phyloP scores from a whole-genome alignment of 495 filamentous ascomycete genomes.

The Cudoniella acicularis region DNA sequence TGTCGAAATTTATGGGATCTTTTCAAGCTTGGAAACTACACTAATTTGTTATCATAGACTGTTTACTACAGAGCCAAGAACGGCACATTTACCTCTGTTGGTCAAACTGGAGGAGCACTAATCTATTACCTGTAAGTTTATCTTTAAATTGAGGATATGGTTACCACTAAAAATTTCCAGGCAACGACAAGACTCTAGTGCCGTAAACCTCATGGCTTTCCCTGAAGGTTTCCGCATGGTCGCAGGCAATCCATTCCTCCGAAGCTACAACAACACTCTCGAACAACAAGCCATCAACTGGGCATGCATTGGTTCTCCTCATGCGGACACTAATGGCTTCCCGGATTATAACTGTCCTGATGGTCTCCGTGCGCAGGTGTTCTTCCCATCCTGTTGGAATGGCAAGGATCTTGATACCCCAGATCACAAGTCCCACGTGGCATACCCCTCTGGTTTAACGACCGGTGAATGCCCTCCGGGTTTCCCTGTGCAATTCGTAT shows the following conservation, averaged over 20 bases:
- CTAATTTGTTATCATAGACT: too few relatives aligned
- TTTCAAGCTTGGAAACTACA: conserved; percentile 70
- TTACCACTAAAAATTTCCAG: neutral
- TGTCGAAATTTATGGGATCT: conserved; percentile 41
- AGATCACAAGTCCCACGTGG: conserved; percentile 53
- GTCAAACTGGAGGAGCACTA: conserved; percentile 48
- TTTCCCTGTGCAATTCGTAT: conserved; percentile 53
- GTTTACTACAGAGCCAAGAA: conserved; percentile 61
- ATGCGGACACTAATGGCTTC: conserved; percentile 45
- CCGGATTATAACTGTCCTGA: conserved; percentile 53
- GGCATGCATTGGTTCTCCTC: conserved; percentile 44
- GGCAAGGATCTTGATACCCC: conserved; percentile 55
- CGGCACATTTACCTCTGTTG: conserved; percentile 62
- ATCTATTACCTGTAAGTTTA: conserved; percentile 57
- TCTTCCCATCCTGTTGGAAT: conserved; percentile 92
- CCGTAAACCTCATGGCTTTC: conserved; percentile 38
- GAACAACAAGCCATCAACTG: conserved; percentile 42
- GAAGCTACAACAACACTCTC: conserved; percentile 32
- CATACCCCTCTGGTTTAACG: conserved; percentile 41
- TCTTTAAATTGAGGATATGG: neutral
- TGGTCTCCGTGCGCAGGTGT: conserved; percentile 69
- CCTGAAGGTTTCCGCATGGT: conserved; percentile 70
- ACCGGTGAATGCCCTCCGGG: conserved; percentile 46
- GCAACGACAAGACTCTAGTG: conserved; percentile 6
- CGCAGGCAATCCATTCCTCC: conserved; percentile 55